These are phyloP conservation scores for Thermothielavioides terrestris DNA, from an alignment of 495 filamentous ascomycete species.

Conservation along the genomic window DNA sequence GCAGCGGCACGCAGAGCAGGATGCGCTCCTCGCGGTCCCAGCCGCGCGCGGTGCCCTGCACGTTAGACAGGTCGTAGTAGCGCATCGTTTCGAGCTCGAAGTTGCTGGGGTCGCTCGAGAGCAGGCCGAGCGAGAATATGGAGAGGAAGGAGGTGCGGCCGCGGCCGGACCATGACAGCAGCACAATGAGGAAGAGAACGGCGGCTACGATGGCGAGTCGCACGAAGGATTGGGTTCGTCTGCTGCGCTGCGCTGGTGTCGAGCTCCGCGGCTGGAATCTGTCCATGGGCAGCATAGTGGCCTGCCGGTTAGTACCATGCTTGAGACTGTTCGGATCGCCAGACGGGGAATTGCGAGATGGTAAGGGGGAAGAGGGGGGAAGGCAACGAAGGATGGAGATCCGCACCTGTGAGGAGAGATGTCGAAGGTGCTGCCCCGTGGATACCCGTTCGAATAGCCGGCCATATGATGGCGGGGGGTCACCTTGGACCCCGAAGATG, in stretches of 20 bases:
- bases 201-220: conserved; percentile 48
- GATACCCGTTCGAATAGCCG: conserved; percentile 72
- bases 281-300: neutral
- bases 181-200: conserved; percentile 48
- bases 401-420: conserved; percentile 85
- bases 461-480: conserved; percentile 49
- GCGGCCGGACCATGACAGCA: conserved; percentile 51
- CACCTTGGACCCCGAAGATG: conserved; percentile 44
- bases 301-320: neutral
- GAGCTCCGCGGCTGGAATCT: conserved; percentile 82
- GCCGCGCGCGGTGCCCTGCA: conserved; percentile 78
- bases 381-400: neutral
- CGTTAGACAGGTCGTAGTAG: conserved; percentile 89
- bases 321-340: neutral
- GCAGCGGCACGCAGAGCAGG: conserved; percentile 86
- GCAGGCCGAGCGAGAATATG: conserved; percentile 61
- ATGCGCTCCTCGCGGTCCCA: conserved; percentile 96
- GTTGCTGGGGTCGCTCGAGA: conserved; percentile 56
- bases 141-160: conserved; percentile 47
- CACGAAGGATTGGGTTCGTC: conserved; percentile 64
- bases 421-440: conserved; percentile 64
- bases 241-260: conserved; percentile 61
- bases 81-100: conserved; percentile 85
- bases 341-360: neutral
- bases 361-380: neutral